phyloP scores from a whole-genome alignment of 2,329 filamentous ascomycete species.

The Trichoderma sp. region DNA sequence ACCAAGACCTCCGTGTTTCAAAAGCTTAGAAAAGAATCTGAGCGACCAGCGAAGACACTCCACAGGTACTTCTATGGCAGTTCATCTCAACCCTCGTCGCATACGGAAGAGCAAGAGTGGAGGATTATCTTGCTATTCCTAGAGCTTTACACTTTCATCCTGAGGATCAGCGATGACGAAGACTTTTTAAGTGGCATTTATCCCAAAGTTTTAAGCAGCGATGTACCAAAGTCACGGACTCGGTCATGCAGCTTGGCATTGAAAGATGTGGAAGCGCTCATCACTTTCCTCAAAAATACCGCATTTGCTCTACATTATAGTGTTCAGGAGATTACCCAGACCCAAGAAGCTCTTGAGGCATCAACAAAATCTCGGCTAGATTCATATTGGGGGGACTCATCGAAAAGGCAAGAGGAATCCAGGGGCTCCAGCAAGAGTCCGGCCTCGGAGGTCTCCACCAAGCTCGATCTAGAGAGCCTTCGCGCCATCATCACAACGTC shows the following conservation, averaged over 20 bases:
- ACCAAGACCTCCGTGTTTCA: conserved; percentile 42
- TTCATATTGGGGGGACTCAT: conserved; percentile 26
- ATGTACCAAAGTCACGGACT: conserved; percentile 45
- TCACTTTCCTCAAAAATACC: conserved; percentile 83
- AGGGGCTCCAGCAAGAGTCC: not conserved
- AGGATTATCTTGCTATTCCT: conserved; percentile 84
- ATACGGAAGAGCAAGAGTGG: conserved; percentile 62
- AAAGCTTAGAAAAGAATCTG: conserved; percentile 32
- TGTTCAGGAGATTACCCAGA: conserved; percentile 56
- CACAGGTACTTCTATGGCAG: conserved; percentile 30
- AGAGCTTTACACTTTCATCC: conserved; percentile 88
- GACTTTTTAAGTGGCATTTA: conserved; percentile 73
- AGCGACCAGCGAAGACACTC: conserved; percentile 30
- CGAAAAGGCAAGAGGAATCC: not conserved
- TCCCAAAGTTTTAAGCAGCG: conserved; percentile 37
- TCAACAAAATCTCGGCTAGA: conserved; percentile 29
- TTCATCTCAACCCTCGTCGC: conserved; percentile 28
- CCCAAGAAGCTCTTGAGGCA: conserved; percentile 24
- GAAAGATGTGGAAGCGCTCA: conserved; percentile 68
- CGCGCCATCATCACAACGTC: conserved; percentile 76
- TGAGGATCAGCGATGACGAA: conserved; percentile 92
- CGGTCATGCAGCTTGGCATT: conserved; percentile 67
- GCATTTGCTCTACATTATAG: conserved; percentile 88
- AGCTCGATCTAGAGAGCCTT: conserved; percentile 70
- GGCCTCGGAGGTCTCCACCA: conserved; percentile 23